Conservation (phyloP, 1,139 yeast genomes). For the Saccharomyces hybrid region DNA sequence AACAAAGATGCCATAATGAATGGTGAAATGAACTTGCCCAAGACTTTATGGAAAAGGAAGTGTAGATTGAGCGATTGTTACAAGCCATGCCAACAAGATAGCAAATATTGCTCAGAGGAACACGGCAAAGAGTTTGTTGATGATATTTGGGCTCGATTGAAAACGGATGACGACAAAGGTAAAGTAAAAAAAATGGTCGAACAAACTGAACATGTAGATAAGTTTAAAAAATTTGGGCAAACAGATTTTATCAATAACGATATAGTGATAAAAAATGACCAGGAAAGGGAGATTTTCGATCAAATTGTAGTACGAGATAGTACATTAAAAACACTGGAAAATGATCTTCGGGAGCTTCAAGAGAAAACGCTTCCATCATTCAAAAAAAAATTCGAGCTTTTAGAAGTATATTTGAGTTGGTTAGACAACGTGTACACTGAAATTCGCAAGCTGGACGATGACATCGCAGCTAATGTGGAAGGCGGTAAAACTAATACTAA, state of each 20-base stretch:
- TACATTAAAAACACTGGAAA: slow-evolving; percentile 15
- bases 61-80: slow-evolving; percentile 60
- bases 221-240: slow-evolving; percentile 21
- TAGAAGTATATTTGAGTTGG: slow-evolving; percentile 27
- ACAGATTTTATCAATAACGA: slow-evolving; percentile 15
- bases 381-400: slow-evolving; percentile 11
- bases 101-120: slow-evolving; percentile 69
- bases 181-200: slow-evolving; percentile 19
- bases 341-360: slow-evolving; percentile 16
- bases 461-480: slow-evolving; percentile 11
- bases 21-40: slow-evolving; percentile 23
- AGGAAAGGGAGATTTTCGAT: slow-evolving; percentile 3
- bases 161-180: slow-evolving; percentile 9
- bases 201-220: slow-evolving; percentile 20
- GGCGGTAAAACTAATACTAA: slow-evolving; percentile 12
- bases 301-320: slow-evolving; percentile 28
- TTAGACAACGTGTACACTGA: slow-evolving; percentile 23
- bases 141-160: slow-evolving; percentile 23
- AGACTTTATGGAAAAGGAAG: slow-evolving; percentile 63
- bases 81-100: slow-evolving; percentile 44
- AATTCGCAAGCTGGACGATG: slow-evolving; percentile 12
- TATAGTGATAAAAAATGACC: slow-evolving; percentile 34
- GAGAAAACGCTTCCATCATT: slow-evolving; percentile 16
- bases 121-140: slow-evolving; percentile 61
- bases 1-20: slow-evolving; percentile 1